Evolutionary conservation across 208 protist species (phyloP).

Genomic region (Trypanosoma melophagium): DNA sequence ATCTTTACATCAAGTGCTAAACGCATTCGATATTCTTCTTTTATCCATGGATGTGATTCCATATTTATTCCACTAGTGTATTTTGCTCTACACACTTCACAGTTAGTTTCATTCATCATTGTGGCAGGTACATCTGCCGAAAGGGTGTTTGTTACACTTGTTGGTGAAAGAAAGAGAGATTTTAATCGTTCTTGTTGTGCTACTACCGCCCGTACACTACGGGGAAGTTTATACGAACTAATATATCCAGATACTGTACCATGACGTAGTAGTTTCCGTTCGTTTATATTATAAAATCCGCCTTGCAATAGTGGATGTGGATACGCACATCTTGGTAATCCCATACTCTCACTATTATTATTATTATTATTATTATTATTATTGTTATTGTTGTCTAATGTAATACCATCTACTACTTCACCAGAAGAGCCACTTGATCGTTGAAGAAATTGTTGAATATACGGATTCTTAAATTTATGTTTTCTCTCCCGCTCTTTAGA

Average conservation of each 20-base stretch:
- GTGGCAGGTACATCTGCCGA: neutral
- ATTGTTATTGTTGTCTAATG: too few species aligned
- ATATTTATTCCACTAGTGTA: neutral
- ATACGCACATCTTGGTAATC: conserved; percentile 21
- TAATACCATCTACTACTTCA: too few species aligned
- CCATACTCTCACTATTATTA: neutral
- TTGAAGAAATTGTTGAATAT: conserved; percentile 28
- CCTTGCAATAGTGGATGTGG: conserved; percentile 22
- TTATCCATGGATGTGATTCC: conserved; percentile 18
- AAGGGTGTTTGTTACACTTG: neutral
- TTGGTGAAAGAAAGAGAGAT: conserved; percentile 26
- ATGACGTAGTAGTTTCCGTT: conserved; percentile 11
- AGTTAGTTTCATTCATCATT: neutral
- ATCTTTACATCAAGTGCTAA: conserved; percentile 14
- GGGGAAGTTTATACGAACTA: conserved; percentile 18
- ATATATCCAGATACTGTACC: conserved; percentile 28
- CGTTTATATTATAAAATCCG: conserved; percentile 24
- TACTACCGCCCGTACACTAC: conserved; percentile 21
- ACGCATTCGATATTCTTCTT: conserved; percentile 16
- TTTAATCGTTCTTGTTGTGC: conserved; percentile 24
- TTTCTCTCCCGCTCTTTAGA: neutral
- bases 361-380: neutral
- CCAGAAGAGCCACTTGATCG: neutral
- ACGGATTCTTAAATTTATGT: conserved; percentile 39
- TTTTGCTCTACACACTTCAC: neutral